Conservation (phyloP, 495 filamentous ascomycete genomes). For the Penicillium turbatum region DNA sequence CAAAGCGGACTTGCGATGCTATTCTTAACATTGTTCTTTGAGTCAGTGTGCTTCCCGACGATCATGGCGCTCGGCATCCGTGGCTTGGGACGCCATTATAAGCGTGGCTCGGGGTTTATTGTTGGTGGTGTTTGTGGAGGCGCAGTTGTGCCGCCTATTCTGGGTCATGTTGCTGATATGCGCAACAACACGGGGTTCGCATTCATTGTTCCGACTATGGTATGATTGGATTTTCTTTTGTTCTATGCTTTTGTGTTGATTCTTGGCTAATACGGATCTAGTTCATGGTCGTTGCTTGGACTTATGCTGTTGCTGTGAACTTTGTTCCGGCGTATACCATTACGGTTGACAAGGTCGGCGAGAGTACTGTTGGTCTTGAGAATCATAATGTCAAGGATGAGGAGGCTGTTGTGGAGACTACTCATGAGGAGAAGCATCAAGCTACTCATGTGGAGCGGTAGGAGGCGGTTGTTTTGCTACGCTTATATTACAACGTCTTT, state of each 20-base stretch:
- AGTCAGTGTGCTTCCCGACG: constrained; percentile 59
- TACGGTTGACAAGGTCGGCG: constrained; percentile 56
- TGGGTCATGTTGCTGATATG: constrained; percentile 48
- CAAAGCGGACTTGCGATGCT: constrained; percentile 51
- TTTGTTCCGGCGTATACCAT: constrained; percentile 56
- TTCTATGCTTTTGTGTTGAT: neutral
- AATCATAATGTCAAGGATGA: constrained; percentile 19
- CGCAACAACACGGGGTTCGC: constrained; percentile 46
- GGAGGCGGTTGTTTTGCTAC: neutral
- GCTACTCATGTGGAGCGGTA: constrained; percentile 11
- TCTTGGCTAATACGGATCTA: constrained; percentile 1
- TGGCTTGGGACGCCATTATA: constrained; percentile 56
- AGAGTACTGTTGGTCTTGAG: constrained; percentile 48
- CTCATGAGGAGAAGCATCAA: constrained; percentile 6
- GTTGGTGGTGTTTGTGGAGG: constrained; percentile 56
- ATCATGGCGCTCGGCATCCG: constrained; percentile 59
- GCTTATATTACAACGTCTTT: neutral
- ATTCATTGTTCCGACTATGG: constrained; percentile 55
- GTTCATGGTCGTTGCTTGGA: constrained; percentile 53
- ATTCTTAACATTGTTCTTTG: constrained; percentile 56
- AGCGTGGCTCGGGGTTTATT: constrained; percentile 54
- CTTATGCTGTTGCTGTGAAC: constrained; percentile 59
- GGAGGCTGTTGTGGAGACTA: constrained; percentile 21
- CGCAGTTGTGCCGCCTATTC: constrained; percentile 48
- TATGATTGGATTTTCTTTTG: constrained; percentile 21